These are phyloP conservation scores for Myxozyma geophila DNA, from an alignment of 805 yeast genomes.

Conservation along the genomic window DNA sequence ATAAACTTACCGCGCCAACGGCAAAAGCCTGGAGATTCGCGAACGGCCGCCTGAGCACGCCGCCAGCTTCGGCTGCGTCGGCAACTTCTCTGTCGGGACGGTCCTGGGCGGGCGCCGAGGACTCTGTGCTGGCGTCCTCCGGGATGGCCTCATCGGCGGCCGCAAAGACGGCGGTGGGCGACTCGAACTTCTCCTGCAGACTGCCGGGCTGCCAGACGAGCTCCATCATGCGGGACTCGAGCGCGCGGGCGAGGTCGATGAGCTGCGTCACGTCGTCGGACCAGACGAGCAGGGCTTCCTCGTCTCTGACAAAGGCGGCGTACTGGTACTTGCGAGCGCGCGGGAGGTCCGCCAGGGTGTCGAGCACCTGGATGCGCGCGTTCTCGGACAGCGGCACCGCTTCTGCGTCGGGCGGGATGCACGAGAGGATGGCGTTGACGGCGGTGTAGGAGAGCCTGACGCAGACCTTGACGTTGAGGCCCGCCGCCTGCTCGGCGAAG, in stretches of 20 bases:
- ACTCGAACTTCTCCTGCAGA: conserved; percentile 1
- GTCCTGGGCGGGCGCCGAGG: too few species aligned
- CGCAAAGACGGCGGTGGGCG: conserved; percentile 6
- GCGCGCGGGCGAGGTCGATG: conserved; percentile 14
- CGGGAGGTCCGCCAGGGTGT: conserved; percentile 26
- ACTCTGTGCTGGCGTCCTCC: not conserved
- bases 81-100: not conserved
- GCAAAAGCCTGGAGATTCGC: conserved; percentile 21
- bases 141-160: not conserved
- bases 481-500: conserved; percentile 24
- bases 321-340: conserved; percentile 28
- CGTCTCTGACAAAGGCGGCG: conserved; percentile 25
- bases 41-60: conserved; percentile 6
- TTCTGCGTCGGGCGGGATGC: conserved; percentile 14
- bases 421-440: conserved; percentile 24
- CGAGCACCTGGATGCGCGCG: conserved; percentile 29
- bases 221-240: conserved; percentile 30
- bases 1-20: conserved; percentile 23
- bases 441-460: conserved; percentile 21
- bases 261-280: conserved; percentile 23
- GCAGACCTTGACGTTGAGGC: conserved; percentile 26
- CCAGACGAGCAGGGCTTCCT: conserved; percentile 28
- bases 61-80: conserved; percentile 11
- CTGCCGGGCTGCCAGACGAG: conserved; percentile 27
- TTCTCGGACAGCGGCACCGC: conserved; percentile 27